Evolutionary conservation across 225 moss, liverwort and hornwort species (phyloP).

Genomic region (Polytrichum commune): DNA sequence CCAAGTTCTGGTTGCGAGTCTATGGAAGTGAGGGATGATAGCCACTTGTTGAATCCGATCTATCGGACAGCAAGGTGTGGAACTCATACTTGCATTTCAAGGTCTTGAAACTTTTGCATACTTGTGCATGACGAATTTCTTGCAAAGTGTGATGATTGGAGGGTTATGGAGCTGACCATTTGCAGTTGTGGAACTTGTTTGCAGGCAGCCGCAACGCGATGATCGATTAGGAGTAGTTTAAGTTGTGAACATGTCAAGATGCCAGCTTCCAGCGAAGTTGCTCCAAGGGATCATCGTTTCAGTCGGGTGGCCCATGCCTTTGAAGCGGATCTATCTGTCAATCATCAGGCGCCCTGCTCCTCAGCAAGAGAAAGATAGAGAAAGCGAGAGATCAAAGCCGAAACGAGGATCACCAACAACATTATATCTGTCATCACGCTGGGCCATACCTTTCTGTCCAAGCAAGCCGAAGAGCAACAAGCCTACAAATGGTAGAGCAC

Average conservation of each 20-base stretch:
- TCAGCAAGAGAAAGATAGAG: background rate
- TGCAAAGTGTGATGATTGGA: no score
- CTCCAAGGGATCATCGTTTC: background rate
- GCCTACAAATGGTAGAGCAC: background rate
- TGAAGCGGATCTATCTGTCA: no score
- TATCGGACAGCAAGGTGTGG: no score
- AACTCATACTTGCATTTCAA: no score
- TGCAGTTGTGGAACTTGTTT: conserved; percentile 1
- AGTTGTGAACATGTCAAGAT: background rate
- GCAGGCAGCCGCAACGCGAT: conserved; percentile 5
- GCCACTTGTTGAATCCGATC: no score
- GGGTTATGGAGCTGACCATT: background rate
- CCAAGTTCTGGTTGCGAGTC: no score
- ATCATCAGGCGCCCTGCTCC: background rate
- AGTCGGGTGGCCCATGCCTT: background rate
- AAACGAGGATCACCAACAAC: background rate
- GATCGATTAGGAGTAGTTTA: background rate
- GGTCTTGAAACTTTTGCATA: no score
- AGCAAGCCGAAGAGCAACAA: no score
- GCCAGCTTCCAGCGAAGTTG: background rate
- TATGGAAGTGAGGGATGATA: no score
- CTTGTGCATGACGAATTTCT: no score
- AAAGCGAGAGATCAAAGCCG: background rate
- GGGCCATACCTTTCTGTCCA: background rate
- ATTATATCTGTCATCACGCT: background rate